Conservation (phyloP, 345 rosid species). For the Jatropha curcas region DNA sequence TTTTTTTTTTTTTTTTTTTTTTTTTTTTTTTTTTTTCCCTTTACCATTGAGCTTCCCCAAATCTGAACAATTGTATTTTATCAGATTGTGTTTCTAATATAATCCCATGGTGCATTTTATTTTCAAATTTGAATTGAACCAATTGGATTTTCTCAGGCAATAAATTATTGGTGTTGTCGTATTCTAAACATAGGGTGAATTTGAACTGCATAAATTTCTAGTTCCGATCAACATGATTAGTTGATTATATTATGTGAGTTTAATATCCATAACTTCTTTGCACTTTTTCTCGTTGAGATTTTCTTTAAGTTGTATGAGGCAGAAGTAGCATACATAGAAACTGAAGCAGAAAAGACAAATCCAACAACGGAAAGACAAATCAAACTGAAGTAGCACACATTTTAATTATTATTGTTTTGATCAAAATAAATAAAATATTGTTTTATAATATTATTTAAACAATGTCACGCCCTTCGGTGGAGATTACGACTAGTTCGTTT, state of each 20-base stretch:
- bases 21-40: background rate
- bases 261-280: background rate
- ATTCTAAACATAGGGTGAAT: background rate
- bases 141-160: background rate
- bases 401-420: too few species aligned
- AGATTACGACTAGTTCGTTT: too few species aligned
- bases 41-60: background rate
- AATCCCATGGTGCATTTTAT: background rate
- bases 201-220: background rate
- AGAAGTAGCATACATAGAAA: constrained; percentile 69
- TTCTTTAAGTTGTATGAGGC: constrained; percentile 56
- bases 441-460: too few species aligned
- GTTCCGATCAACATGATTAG: background rate
- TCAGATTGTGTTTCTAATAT: background rate
- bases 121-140: background rate
- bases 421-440: too few species aligned
- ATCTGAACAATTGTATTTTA: background rate
- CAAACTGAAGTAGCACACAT: too few species aligned
- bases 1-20: too few species aligned
- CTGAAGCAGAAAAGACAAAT: constrained; percentile 47
- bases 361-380: constrained; percentile 27
- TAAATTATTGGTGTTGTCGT: background rate
- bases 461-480: too few species aligned
- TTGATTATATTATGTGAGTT: background rate
- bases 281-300: background rate